Evolutionary conservation across 805 yeast species (phyloP).

Genomic region (Pichia nakasei): DNA sequence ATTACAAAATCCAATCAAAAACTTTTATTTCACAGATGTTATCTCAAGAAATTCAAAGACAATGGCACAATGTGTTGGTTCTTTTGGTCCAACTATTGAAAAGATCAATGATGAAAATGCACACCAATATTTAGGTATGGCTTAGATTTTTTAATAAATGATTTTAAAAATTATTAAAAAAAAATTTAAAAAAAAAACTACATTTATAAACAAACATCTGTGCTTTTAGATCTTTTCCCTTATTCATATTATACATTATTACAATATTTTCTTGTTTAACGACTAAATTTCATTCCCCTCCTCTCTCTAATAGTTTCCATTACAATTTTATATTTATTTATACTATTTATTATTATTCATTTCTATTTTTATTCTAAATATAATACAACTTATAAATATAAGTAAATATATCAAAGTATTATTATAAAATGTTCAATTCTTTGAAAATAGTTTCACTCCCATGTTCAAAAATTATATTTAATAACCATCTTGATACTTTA

Average conservation of each 20-base stretch:
- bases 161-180: background rate
- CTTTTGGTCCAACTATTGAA: constrained; percentile 60
- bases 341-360: constrained; percentile 8
- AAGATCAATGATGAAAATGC: constrained; percentile 43
- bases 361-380: constrained; percentile 5
- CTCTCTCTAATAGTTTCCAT: background rate
- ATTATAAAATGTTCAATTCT: background rate
- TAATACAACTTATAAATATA: no score
- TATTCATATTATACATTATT: background rate
- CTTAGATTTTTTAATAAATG: constrained; percentile 12
- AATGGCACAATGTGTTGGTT: constrained; percentile 77
- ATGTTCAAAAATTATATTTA: constrained; percentile 8
- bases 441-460: constrained; percentile 5
- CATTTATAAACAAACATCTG: background rate
- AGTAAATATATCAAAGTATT: background rate
- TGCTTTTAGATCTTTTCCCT: background rate
- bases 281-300: background rate
- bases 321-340: background rate
- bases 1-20: constrained; percentile 64
- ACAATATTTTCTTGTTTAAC: background rate
- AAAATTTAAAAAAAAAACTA: background rate
- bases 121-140: constrained; percentile 25
- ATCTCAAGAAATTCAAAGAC: constrained; percentile 83
- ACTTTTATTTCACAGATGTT: constrained; percentile 84
- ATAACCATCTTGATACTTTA: constrained; percentile 29